Evolutionary conservation across 2,329 filamentous ascomycete species (phyloP), one percentile per base, ranked within the genome.

Genomic region (Epichloe baconii): DNA sequence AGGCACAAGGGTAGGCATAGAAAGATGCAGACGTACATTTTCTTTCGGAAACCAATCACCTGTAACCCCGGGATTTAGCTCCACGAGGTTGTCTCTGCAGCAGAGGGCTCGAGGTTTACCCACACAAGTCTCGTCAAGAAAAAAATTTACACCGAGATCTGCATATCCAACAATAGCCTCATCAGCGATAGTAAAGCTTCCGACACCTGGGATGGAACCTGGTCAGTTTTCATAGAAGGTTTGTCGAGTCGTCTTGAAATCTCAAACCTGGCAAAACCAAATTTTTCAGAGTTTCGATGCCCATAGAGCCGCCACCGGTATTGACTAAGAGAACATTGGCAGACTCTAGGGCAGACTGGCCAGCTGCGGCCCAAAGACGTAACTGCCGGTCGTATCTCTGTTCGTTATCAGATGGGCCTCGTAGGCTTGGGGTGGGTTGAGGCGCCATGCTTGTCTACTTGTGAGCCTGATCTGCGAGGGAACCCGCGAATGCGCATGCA

Each of bases 141-240:
- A 98, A 75, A 98, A 98, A 69, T 98, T 98, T 55, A 96, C 85
- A 4, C 94, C 93, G 41, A 98, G 73, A 61, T 98, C 93, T 42
- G 82, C 75, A 58, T 95, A 84, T 1, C 73, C 74, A n/a, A 98
- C 90, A 2, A 77, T 66, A 1, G 82, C 79, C 6, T 85, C 82
- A 61, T 98, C 93, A 49, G 86, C 84, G 55, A 98, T 95, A 0
- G 88, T 94, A 66, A 96, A 98, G 26, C 82, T 80, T 8, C 93
- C 94, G 60, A 97, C 86, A 3, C 90, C 84, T 83, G 45, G 10
- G 21, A n/a, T 34, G 11, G n/a, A 34, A 23, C 15, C n/a, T 44
- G 21, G 15, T 50, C 17, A 44, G 35, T 23, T 31, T 19, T 15
- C 14, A 8, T 21, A n/a, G 15, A 31, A 40, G 10, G 35, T 19